Conservation (phyloP, 805 yeast species). For the Lipomyces sp. region DNA sequence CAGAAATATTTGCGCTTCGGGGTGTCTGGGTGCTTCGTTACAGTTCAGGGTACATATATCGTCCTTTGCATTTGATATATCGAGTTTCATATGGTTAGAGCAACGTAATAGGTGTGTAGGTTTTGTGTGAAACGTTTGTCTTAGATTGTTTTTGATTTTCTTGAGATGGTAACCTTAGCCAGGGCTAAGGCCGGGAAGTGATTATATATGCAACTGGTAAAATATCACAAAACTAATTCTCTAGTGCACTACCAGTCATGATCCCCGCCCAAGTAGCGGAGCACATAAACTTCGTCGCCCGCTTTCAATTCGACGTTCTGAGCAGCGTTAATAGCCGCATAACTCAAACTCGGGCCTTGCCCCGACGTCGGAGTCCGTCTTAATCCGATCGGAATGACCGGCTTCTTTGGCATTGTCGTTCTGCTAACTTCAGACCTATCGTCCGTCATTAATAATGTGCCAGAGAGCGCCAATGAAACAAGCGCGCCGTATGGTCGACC, state of each 20-base stretch:
- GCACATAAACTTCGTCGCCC: constrained; percentile 18
- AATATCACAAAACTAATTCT: no score
- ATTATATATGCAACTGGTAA: no score
- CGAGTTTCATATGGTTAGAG: neutral
- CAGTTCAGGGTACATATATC: neutral
- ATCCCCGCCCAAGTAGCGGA: constrained; percentile 5
- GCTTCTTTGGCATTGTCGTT: constrained; percentile 2
- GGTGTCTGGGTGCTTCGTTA: neutral
- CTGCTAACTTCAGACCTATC: neutral
- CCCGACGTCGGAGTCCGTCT: constrained; percentile 1
- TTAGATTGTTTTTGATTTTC: no score
- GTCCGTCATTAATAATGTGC: neutral
- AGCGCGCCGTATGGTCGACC: constrained; percentile 19
- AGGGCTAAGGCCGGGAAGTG: no score
- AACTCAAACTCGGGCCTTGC: neutral
- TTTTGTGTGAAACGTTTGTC: no score
- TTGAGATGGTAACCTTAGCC: no score
- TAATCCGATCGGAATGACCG: constrained; percentile 24
- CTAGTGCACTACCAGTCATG: neutral
- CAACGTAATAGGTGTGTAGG: neutral
- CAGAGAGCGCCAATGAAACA: constrained; percentile 15
- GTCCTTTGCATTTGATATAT: neutral
- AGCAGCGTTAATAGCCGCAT: constrained; percentile 19
- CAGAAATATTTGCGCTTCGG: neutral
- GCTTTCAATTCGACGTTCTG: constrained; percentile 6